Conservation (phyloP, 176 grass and related monocot genomes). For the Elaeis guineensis region DNA sequence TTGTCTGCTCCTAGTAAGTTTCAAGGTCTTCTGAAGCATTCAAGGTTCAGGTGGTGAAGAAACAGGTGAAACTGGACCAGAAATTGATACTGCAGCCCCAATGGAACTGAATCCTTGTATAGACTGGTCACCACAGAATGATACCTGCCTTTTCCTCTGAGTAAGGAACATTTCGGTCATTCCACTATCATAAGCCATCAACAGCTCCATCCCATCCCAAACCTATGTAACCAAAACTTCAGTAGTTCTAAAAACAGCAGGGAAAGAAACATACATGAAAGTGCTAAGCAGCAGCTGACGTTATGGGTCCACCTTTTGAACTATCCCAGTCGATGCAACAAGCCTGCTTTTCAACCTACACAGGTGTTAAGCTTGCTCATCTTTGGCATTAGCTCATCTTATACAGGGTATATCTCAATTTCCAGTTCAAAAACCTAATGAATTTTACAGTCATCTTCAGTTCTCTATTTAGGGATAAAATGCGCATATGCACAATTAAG, state of each 20-base stretch:
- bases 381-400: slow-evolving; percentile 65
- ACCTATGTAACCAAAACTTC: slow-evolving; percentile 27
- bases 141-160: slow-evolving; percentile 55
- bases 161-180: slow-evolving; percentile 99
- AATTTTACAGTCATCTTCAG: slow-evolving; percentile 1
- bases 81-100: slow-evolving; percentile 41
- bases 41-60: slow-evolving; percentile 34
- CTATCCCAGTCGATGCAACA: slow-evolving; percentile 72
- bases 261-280: no score
- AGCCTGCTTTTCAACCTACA: slow-evolving; percentile 79
- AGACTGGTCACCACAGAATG: slow-evolving; percentile 41
- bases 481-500: neutral
- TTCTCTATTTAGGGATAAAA: slow-evolving; percentile 13
- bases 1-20: slow-evolving; percentile 53
- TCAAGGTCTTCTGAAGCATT: slow-evolving; percentile 56
- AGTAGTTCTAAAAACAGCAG: no score
- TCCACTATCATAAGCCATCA: slow-evolving; percentile 90
- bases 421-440: slow-evolving; percentile 73
- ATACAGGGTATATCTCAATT: slow-evolving; percentile 73
- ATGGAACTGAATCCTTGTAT: slow-evolving; percentile 36
- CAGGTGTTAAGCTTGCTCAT: slow-evolving; percentile 64
- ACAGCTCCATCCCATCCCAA: slow-evolving; percentile 81
- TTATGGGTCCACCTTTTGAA: slow-evolving; percentile 58
- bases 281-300: neutral
- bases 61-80: slow-evolving; percentile 71